A percentile compares a stretch with the other conserved stretches of the same genome.
Evolutionary conservation across 2,329 filamentous ascomycete species (phyloP).

Genomic region (Fusarium pseudocircinatum): DNA sequence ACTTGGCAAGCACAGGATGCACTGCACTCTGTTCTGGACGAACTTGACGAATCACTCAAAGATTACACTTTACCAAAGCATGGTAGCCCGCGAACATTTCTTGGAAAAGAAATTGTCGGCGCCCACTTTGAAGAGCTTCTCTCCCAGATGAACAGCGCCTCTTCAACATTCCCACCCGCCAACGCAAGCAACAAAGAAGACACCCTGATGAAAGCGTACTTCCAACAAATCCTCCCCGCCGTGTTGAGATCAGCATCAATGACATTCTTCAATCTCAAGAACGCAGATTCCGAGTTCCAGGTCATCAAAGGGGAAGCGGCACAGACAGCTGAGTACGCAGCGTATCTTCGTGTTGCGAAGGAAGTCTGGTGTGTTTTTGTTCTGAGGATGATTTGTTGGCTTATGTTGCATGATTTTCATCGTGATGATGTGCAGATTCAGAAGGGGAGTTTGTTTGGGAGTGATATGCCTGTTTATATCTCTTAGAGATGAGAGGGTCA

Average conservation of each 20-base stretch:
- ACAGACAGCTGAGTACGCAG: not conserved
- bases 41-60: not conserved
- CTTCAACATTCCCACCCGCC: not conserved
- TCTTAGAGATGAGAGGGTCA: not conserved
- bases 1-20: conserved; percentile 7
- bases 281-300: conserved; percentile 2
- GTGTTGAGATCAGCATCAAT: not conserved
- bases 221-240: not conserved
- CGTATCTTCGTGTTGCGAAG: not conserved
- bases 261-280: not conserved
- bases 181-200: not conserved
- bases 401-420: conserved; percentile 10
- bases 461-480: conserved; percentile 8
- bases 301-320: not conserved
- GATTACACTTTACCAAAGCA: fast-evolving
- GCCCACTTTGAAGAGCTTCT: conserved; percentile 13
- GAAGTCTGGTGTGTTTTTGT: conserved; percentile 6
- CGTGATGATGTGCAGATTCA: conserved; percentile 2
- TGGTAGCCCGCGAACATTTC: fast-evolving
- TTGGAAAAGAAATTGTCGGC: not conserved
- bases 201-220: not conserved
- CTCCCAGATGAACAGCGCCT: not conserved
- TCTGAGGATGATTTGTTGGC: conserved; percentile 17
- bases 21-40: not conserved
- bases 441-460: conserved; percentile 4